Evolutionary conservation across 1,284 basidiomycete species (phyloP), one percentile per base, ranked within the genome.

Genomic region (Gymnopus androsaceus): DNA sequence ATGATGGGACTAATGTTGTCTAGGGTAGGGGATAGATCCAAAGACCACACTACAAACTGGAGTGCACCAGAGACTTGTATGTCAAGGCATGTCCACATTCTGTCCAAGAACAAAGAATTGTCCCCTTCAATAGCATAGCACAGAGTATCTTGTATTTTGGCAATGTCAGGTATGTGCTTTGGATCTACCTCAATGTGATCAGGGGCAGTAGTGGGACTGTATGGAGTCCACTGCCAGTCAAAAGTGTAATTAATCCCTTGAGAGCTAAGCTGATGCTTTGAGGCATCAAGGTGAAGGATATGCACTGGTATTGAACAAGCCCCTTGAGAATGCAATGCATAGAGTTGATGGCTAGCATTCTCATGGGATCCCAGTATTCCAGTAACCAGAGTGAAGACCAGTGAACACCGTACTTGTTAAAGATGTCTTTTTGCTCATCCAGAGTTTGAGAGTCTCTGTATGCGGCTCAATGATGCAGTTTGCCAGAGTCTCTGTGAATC

Each of bases 301-400:
- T 49, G 21, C 56, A 66, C 42, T 72, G 69, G 21, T 59, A 54
- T 9, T 64, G 54, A 8, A 68, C 40, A 1, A 64, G 53, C 3
- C 69, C 68, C 23, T 66, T 54, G 46, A 67, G 64, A 12, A 71
- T 42, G 45, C 56, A 59, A 52, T 74, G 71, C 72, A 74, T 73
- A 8, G 61, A 9, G 42, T 73, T 69, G 4, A 72, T 55, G 4
- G 68, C 64, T 11, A 67, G 42, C 37, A 62, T 64, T 6, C 53
- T 44, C 2, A 61, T 64, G 0, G 67, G 69, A 54, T 72, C 63
- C 71, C 71, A 74, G 55, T 74, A 73, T 6, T 66, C 67, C n/a
- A 74, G 54, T 64, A 70, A 5, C 68, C 63, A 56, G 12, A 59
- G 19, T 5, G 38, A 42, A 23, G 58, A 59, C 58, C 54, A 59